Evolutionary conservation across 1,284 basidiomycete genomes (phyloP), one percentile per base, ranked within the genome.

Genomic region (Leucoagaricus sp.): DNA sequence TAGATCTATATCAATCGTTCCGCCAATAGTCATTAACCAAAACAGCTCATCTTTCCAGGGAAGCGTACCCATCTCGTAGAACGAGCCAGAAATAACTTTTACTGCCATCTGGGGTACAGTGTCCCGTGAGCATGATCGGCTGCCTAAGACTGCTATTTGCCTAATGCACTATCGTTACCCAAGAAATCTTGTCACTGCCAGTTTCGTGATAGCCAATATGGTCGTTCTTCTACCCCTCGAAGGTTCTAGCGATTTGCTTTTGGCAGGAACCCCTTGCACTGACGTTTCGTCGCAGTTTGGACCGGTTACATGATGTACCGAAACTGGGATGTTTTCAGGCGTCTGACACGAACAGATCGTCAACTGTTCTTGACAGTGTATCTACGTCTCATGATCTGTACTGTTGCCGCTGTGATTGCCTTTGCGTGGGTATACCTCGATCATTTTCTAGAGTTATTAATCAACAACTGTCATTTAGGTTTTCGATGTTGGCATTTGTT

Each of bases 261-360:
- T 4, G 13, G 13, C 31, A 5, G 7, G 13, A 19, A 36, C 12
- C 28, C 19, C 4, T n/a, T 8, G 0, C 33, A 38, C 12, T 36
- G 3, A 46, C 21, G 40, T 13, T 19, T 40, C 21, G 25, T 26
- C 33, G 12, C n/a, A 55, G 57, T 54, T 17, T 55, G 52, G 45
- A 54, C 52, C 12, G 57, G 57, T 19, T 26, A 17, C 9, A 29
- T 53, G 13, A 46, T 58, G 46, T 54, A 54, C 26, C 46, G 33
- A 15, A 50, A 58, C 44, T 54, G 57, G 52, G 47, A 53, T 4
- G 33, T 46, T 15, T 54, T 58, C 33, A 46, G 36, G n/a, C 47
- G 47, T 9, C 46, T 55, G n/a, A 49, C 19, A 10, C 34, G 34
- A 51, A 46, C 49, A 25, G 49, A 51, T 31, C 42, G 55, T 12